Evolutionary conservation across 23 red algal genomes (phyloP), one percentile per base, ranked within the genome.

Genomic region (Gracilaria caudata): DNA sequence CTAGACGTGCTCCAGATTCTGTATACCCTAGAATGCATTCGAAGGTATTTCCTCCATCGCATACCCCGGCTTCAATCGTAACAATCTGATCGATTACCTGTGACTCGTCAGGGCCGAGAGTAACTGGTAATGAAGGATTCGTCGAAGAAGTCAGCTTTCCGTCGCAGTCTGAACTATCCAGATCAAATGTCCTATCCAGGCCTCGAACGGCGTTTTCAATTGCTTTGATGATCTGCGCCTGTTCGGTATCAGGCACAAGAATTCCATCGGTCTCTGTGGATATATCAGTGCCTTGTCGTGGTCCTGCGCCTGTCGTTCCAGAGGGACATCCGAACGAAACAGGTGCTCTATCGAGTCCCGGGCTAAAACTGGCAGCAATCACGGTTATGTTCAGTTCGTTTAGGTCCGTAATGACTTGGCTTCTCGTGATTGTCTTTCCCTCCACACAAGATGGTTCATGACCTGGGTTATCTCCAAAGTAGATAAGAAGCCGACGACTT

Each of bases 361-460:
- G 41, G 17, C 25, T 36, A 43, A 90, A 90, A 44, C 64, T 81
- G 6, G 68, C 61, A 13, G 58, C 77, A 4, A 90, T 43, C 9
- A 90, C 77, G 28, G 86, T 90, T 32, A 90, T 90, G 68, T 75
- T 73, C 25, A 25, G 8, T 12, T 23, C 36, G 1, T 53, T 36
- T 55, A 90, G 37, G 39, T 46, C 72, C n/a, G 71, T 55, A 23
- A 71, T 63, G 36, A 90, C 73, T 9, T 24, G 38, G 7, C 53
- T 28, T 7, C 86, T 51, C 0, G 60, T 81, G 20, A 90, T 46
- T 49, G 59, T 8, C 29, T 19, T 32, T 70, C 38, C 56, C 16
- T 36, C 54, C 3, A 80, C 35, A 45, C 86, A 90, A 26, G 75
- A 81, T 51, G 86, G 86, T 59, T 90, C 86, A 73, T 90, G 86